These are phyloP conservation scores for Dendrostoma leiphaemia DNA, from an alignment of 2,329 filamentous ascomycete genomes.

Conservation along the genomic window DNA sequence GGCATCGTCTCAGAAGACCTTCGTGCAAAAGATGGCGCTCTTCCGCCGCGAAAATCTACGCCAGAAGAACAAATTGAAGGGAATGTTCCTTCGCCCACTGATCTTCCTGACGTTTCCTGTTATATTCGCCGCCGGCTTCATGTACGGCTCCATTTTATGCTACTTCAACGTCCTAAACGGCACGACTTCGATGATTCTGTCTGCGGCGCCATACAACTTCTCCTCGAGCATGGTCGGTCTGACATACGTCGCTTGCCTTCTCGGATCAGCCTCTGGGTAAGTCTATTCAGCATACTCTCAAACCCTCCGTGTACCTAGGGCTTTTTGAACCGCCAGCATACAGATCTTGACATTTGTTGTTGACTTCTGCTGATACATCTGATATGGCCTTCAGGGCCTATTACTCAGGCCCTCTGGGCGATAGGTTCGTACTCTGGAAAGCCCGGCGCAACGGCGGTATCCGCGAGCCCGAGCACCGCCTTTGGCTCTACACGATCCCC, in stretches of 20 bases:
- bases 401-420: constrained; percentile 22
- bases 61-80: constrained; percentile 34
- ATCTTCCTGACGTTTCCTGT: constrained; percentile 38
- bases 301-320: no score
- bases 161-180: constrained; percentile 32
- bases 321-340: no score
- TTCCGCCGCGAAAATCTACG: constrained; percentile 25
- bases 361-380: no score
- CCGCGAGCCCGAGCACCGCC: constrained; percentile 23
- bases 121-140: constrained; percentile 36
- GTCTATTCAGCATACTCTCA: neutral
- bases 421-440: constrained; percentile 26
- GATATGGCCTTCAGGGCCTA: constrained; percentile 20
- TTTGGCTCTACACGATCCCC: constrained; percentile 21
- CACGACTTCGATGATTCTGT: constrained; percentile 32
- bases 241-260: constrained; percentile 27
- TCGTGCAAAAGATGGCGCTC: constrained; percentile 31
- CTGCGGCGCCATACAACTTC: constrained; percentile 28
- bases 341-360: no score
- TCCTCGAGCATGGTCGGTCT: constrained; percentile 26
- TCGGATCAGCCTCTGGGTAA: constrained; percentile 18
- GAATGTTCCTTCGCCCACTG: constrained; percentile 10
- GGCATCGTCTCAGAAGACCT: constrained; percentile 30
- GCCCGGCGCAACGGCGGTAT: constrained; percentile 36
- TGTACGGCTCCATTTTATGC: constrained; percentile 28